Base-by-base conservation (phyloP, 129 eudicot genomes). In the Arctium lappa region DNA sequence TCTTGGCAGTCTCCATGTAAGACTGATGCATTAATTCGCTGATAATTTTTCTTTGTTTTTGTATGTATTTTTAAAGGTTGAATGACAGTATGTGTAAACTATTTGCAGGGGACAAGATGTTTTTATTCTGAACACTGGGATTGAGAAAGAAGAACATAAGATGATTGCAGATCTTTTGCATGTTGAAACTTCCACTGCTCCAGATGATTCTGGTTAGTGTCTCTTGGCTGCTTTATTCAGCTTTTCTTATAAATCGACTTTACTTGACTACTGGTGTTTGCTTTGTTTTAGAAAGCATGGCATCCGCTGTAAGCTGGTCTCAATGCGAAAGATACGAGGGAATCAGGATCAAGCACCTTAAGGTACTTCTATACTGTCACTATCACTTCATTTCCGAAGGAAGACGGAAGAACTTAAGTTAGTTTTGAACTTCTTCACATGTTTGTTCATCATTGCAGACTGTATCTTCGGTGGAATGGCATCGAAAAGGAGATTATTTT, bases 401-500 rank as follows among this genome's bases (percentile, higher is more conserved):
- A 69, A 3, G 9, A 12, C 12, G 36, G 32, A 72, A 38, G 15
- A 36, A 11, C 40, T 37, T 16, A n/a, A 65, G 44, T 68, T 65
- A 40, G 6, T 22, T 22, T 50, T 56, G 13, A 72, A 76, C 71
- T 40, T 68, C 7, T 72, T 76, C 2, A 60, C 66, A 33, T 62
- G 37, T 65, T 82, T 73, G 29, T 86, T 82, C 56, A 34, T 80
- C 76, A 60, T 69, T 89, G 86, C 97, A 96, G 99, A 88, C 90
- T 22, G 98, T 96, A 22, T 80, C 98, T 78, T 90, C 94, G 40
- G 93, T 93, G 53, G 97, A 96, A 87, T 96, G 98, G 99, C 99
- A 96, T 90, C 93, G 99, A 62, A 91, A 84, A 90, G 99, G 99
- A 89, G 99, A 96, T 89, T 96, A 96, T 87, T 90, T 96, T 80